These are phyloP conservation scores for Cerioporus squamosus DNA, from an alignment of 1,284 basidiomycete genomes.

Conservation along the genomic window DNA sequence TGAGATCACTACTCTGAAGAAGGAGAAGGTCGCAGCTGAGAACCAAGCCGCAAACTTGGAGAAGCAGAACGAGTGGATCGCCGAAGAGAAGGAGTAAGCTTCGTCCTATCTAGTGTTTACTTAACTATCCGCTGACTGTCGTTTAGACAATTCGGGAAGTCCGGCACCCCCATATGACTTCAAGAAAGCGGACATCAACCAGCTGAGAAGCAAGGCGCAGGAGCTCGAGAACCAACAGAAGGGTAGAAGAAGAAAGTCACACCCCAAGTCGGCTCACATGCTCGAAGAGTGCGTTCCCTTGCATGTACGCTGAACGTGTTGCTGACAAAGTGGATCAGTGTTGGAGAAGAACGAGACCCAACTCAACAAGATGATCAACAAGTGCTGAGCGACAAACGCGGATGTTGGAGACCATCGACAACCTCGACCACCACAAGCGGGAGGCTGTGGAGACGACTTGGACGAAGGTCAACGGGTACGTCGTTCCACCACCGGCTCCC, in stretches of 20 bases:
- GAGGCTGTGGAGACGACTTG: slow-evolving; percentile 95
- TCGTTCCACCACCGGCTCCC: slow-evolving; percentile 15
- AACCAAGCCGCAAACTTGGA: slow-evolving; percentile 67
- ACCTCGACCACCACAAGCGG: slow-evolving; percentile 93
- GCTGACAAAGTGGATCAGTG: slow-evolving; percentile 49
- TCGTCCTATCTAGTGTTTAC: background rate
- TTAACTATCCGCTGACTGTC: background rate
- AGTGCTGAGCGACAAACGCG: slow-evolving; percentile 94
- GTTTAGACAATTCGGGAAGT: slow-evolving; percentile 78
- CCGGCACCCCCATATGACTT: slow-evolving; percentile 89
- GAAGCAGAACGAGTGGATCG: slow-evolving; percentile 88
- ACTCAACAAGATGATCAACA: slow-evolving; percentile 89
- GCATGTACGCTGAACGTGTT: background rate
- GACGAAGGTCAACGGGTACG: slow-evolving; percentile 92
- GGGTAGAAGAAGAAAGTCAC: slow-evolving; percentile 93
- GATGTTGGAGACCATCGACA: slow-evolving; percentile 93
- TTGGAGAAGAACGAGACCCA: slow-evolving; percentile 93
- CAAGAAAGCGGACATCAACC: slow-evolving; percentile 65
- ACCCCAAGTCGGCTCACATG: slow-evolving; percentile 95
- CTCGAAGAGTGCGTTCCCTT: slow-evolving; percentile 78
- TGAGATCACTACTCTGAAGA: slow-evolving; percentile 52
- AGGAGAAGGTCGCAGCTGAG: slow-evolving; percentile 54
- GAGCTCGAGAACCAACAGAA: slow-evolving; percentile 85
- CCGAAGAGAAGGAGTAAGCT: slow-evolving; percentile 81
- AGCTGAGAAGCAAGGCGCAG: slow-evolving; percentile 68